Evolutionary conservation across 805 yeast genomes (phyloP), one percentile per base, ranked within the genome.

Genomic region (Pichia manshurica): DNA sequence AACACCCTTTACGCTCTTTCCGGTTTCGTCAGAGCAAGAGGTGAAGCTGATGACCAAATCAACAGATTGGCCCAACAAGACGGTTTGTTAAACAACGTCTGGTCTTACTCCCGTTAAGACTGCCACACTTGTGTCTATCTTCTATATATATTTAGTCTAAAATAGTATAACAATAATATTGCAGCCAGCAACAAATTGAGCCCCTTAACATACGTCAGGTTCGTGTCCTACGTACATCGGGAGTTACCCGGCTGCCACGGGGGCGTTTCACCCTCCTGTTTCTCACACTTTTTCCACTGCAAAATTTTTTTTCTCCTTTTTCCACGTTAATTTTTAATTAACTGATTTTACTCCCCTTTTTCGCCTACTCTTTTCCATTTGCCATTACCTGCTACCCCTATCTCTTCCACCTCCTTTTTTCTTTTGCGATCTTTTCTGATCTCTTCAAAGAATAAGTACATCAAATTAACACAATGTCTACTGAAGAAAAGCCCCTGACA

Each of bases 51-150:
- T 70, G 99, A 93, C 79, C 88, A 96, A 61, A 77, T 93, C 72
- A 93, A 93, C 96, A 89, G 99, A 82, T 86, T 93, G 71, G 95
- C 98, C 65, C 97, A 93, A 81, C 85, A 83, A 71, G 98, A 93
- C 73, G 98, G 98, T 80, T 81, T 93, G 73, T 80, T 93, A 75
- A 87, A 87, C 82, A 90, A 89, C 78, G 93, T 85, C 79, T 84
- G 93, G 91, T 73, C 87, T 70, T 84, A 84, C 86, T 85, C 93
- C 77, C 91, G 93, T 83, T 86, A 85, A 80, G 67, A 25, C 29
- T 25, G 29, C 29, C 29, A n/a, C n/a, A n/a, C 29, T 10, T 25
- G 29, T 25, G n/a, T 47, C 47, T 34, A 21, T 42, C 35, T 32
- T 39, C 42, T 35, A 36, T 39, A 32, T 34, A 34, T 34, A 16